Percentiles rank a stretch among this genome's conserved stretches.
These are phyloP conservation scores for Microstegium vimineum DNA, from an alignment of 176 grass and related monocot species.

Conservation along the genomic window DNA sequence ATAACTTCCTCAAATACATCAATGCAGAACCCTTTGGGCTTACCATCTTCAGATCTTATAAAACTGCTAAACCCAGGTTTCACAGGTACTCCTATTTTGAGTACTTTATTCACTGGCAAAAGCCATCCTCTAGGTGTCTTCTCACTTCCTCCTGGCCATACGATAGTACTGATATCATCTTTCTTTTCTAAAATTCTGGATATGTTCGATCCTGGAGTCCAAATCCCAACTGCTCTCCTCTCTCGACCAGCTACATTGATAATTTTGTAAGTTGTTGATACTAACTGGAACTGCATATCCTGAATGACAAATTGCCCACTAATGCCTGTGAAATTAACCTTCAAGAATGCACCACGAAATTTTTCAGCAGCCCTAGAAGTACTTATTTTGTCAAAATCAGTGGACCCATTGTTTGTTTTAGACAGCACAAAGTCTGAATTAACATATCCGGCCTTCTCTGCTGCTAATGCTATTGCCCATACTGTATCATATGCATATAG, in stretches of 20 bases:
- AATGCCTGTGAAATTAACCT: constrained; percentile 33
- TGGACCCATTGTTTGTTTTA: constrained; percentile 34
- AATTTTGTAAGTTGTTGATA: constrained; percentile 52
- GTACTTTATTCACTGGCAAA: constrained; percentile 32
- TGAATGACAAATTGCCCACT: constrained; percentile 49
- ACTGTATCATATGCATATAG: constrained; percentile 85
- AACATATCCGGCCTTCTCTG: constrained; percentile 21
- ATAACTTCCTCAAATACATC: constrained; percentile 57
- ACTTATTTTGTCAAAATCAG: constrained; percentile 51
- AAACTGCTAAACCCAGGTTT: constrained; percentile 52
- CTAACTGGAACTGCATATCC: constrained; percentile 52
- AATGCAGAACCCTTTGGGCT: constrained; percentile 27
- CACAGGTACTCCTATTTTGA: constrained; percentile 54
- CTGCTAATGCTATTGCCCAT: constrained; percentile 55
- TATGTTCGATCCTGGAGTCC: constrained; percentile 22
- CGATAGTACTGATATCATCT: no score
- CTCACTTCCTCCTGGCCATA: constrained; percentile 46
- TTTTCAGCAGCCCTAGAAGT: constrained; percentile 35
- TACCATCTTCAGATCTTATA: constrained; percentile 14
- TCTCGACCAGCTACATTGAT: constrained; percentile 30
- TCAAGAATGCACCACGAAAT: constrained; percentile 26
- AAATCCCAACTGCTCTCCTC: constrained; percentile 35
- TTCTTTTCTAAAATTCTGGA: no score
- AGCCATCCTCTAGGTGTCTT: constrained; percentile 58
- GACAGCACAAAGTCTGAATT: constrained; percentile 29